Evolutionary conservation across 2,329 filamentous ascomycete genomes (phyloP).

Genomic region (Ceratocystis destructans): DNA sequence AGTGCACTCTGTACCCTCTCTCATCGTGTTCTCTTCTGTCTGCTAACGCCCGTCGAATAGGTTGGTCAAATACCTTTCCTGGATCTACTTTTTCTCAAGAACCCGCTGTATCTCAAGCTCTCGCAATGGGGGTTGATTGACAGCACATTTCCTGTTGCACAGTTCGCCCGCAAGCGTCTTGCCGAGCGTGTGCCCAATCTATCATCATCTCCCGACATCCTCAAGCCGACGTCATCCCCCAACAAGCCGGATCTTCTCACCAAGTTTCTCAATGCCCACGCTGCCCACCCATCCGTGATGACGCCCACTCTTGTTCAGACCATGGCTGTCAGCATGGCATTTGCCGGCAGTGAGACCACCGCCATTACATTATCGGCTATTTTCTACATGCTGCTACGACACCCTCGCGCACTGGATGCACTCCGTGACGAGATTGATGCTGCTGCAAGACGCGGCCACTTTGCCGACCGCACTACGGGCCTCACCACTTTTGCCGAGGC

Average conservation of each 20-base stretch:
- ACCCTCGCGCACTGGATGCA: conserved; percentile 40
- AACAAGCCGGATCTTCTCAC: conserved; percentile 49
- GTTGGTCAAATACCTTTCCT: conserved; percentile 63
- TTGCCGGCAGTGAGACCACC: conserved; percentile 68
- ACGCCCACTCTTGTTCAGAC: conserved; percentile 54
- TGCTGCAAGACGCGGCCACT: conserved; percentile 38
- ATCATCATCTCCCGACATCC: background rate
- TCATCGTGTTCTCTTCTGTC: background rate
- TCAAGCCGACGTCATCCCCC: conserved; percentile 23
- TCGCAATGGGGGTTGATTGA: conserved; percentile 54
- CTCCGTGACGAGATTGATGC: conserved; percentile 50
- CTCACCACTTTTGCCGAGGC: conserved; percentile 56
- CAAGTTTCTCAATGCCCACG: conserved; percentile 56
- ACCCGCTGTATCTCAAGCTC: conserved; percentile 55
- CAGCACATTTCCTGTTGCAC: conserved; percentile 56
- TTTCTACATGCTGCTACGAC: conserved; percentile 60
- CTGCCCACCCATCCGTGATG: conserved; percentile 58
- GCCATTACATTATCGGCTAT: conserved; percentile 58
- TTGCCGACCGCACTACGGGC: conserved; percentile 39
- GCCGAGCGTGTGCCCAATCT: conserved; percentile 45
- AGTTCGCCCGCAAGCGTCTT: conserved; percentile 56
- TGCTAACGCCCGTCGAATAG: conserved; percentile 25
- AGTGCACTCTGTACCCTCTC: conserved; percentile 21
- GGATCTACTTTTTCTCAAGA: conserved; percentile 58
- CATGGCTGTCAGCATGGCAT: conserved; percentile 57